Evolutionary conservation across 2,329 filamentous ascomycete species (phyloP), one percentile per base, ranked within the genome.

Genomic region (Stagonosporopsis tanaceti): DNA sequence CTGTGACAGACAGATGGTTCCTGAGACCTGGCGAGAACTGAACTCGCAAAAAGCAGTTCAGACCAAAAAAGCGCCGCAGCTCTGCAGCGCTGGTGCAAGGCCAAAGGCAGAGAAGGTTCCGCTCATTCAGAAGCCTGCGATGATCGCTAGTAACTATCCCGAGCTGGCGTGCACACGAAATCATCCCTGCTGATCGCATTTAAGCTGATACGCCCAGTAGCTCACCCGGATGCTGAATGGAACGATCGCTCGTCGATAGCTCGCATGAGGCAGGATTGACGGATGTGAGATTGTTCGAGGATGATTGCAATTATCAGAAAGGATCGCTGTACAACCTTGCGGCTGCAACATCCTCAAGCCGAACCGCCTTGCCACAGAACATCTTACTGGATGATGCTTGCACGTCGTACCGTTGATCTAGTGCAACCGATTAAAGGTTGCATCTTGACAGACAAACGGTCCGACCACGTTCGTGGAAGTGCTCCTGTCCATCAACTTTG

Each of bases 261-360:
- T 60, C 55, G 56, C 58, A 59, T 64, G 55, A 65, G 55, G 50
- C 59, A 53, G 54, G 53, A 37, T 39, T 57, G 25, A 50, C 44
- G 50, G 48, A 53, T 53, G 50, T 56, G 52, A 53, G 44, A 52
- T 51, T 64, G 56, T 59, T 62, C 63, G 44, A 57, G 61, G 50
- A 62, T 59, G 39, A 52, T 53, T 54, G 34, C 53, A 59, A 55
- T 57, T 50, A 54, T 40, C 28, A 41, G 58, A 47, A 47, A 59
- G 57, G 61, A 57, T 53, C 27, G 58, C 42, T 14, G 69, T 71
- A 64, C 63, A 71, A 71, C 68, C 62, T 67, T 69, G 66, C 65
- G 58, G 47, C 63, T 65, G 63, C 62, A 64, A 66, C 60, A 54
- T 62, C 57, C 56, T 52, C 53, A 60, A 68, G 70, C 67, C 66